phyloP scores from a whole-genome alignment of 2,329 filamentous ascomycete genomes.

The Ophiostoma montium region DNA sequence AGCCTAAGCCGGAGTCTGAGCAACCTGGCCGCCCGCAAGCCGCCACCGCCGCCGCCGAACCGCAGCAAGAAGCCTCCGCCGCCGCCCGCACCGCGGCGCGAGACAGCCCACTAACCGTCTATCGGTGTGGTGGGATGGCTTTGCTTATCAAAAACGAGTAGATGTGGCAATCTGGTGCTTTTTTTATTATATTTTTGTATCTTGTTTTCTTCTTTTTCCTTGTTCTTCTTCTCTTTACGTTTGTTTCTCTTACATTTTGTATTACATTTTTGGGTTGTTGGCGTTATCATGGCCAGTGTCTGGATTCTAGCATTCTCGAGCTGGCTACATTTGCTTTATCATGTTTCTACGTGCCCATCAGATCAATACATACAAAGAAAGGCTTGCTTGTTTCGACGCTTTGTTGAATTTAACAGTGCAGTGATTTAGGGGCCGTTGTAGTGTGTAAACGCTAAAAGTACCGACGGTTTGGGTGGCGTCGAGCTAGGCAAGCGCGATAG shows the following conservation, averaged over 20 bases:
- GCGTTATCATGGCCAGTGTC: too few species aligned
- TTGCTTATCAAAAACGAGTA: too few species aligned
- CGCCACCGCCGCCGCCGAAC: slow-evolving; percentile 32
- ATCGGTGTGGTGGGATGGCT: too few species aligned
- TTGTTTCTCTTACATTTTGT: background rate
- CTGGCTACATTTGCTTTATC: too few species aligned
- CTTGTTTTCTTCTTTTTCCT: background rate
- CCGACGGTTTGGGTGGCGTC: background rate
- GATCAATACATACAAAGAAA: too few species aligned
- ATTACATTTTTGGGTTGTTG: too few species aligned
- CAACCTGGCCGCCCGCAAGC: slow-evolving; percentile 23
- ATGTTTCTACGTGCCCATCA: too few species aligned
- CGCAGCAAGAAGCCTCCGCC: slow-evolving; percentile 40
- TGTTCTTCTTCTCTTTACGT: background rate
- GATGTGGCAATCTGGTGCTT: too few species aligned
- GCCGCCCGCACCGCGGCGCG: slow-evolving; percentile 24
- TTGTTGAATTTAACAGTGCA: too few species aligned
- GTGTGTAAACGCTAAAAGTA: background rate
- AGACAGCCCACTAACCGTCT: background rate
- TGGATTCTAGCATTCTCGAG: too few species aligned
- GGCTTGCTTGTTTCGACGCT: too few species aligned
- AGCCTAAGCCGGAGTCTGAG: slow-evolving; percentile 35
- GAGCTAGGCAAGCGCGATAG: background rate
- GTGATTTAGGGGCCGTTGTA: background rate
- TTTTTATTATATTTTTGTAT: too few species aligned